phyloP scores from a whole-genome alignment of 2,329 filamentous ascomycete genomes.

The Aspergillus fructus region DNA sequence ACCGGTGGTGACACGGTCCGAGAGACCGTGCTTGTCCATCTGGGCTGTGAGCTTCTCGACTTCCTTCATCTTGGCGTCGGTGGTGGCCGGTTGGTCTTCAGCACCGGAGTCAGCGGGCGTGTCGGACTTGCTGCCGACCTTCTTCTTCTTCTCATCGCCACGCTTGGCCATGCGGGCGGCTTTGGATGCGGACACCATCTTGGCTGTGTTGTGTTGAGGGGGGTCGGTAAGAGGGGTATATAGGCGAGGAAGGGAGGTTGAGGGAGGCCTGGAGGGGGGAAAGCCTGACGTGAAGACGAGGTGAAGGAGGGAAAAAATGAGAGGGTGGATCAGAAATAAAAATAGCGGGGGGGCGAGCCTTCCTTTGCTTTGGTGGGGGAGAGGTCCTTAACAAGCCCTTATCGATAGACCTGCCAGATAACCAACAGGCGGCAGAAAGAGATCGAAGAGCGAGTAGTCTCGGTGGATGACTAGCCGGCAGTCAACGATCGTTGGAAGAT shows the following conservation, averaged over 20 bases:
- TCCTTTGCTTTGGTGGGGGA: slow-evolving; percentile 19
- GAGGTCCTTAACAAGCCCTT: slow-evolving; percentile 35
- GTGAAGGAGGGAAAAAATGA: slow-evolving; percentile 28
- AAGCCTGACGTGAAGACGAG: slow-evolving; percentile 20
- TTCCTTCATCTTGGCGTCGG: slow-evolving; percentile 71
- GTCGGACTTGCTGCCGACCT: slow-evolving; percentile 64
- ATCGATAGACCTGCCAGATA: slow-evolving; percentile 36
- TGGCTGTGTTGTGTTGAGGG: slow-evolving; percentile 22
- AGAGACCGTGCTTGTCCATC: slow-evolving; percentile 94
- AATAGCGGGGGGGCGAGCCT: slow-evolving; percentile 30
- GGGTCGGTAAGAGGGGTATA: slow-evolving; percentile 14
- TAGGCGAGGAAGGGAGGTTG: slow-evolving; percentile 13
- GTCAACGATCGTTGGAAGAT: neutral
- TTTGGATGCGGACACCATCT: slow-evolving; percentile 68
- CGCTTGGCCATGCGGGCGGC: slow-evolving; percentile 67
- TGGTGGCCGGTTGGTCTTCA: slow-evolving; percentile 66
- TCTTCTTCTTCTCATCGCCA: slow-evolving; percentile 65
- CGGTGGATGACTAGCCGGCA: neutral
- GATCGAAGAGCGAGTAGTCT: neutral
- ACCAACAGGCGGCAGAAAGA: neutral
- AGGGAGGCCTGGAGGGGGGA: slow-evolving; percentile 18
- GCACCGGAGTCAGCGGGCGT: slow-evolving; percentile 63
- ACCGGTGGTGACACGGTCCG: slow-evolving; percentile 96
- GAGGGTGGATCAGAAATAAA: slow-evolving; percentile 30
- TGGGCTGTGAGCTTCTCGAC: slow-evolving; percentile 87